Percentiles rank a stretch among this genome's conserved stretches.
Conservation (phyloP, 106 monocot species). For the Posidonia australis region DNA sequence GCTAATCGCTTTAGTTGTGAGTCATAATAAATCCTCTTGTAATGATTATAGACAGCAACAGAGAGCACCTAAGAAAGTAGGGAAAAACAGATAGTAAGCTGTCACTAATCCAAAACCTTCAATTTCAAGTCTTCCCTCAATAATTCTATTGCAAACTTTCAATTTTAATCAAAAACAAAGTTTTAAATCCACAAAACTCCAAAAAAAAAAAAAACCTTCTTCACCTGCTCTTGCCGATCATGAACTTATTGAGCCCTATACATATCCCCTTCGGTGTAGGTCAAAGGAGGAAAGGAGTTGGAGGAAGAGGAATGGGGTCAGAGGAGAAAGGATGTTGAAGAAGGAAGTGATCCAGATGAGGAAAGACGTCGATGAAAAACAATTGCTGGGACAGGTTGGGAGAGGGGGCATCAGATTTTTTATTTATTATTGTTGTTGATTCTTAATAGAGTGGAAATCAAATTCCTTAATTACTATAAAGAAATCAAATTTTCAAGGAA, state of each 20-base stretch:
- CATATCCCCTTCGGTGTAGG: slow-evolving; percentile 86
- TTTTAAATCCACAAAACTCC: too few species aligned
- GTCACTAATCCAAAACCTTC: background rate
- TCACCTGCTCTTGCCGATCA: slow-evolving; percentile 66
- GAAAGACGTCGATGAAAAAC: too few species aligned
- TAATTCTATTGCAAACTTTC: background rate
- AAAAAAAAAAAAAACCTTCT: slow-evolving; percentile 41
- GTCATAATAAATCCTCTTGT: slow-evolving; percentile 64
- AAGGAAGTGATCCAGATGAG: too few species aligned
- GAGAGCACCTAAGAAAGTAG: slow-evolving; percentile 40
- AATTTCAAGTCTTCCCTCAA: background rate
- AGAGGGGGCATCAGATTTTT: too few species aligned
- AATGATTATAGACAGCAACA: slow-evolving; percentile 83
- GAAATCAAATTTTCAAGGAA: too few species aligned
- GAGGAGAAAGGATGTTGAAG: too few species aligned
- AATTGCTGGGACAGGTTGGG: too few species aligned
- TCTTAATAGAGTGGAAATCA: too few species aligned
- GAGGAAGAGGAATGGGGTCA: too few species aligned
- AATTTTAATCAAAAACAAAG: background rate
- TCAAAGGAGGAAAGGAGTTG: too few species aligned
- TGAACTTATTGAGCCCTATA: slow-evolving; percentile 64
- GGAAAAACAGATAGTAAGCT: background rate
- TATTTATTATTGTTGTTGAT: too few species aligned
- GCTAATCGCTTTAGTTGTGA: slow-evolving; percentile 32
- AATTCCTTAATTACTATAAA: too few species aligned